Conservation (phyloP, 116 monocot species). For the Phalaenopsis hybrid region DNA sequence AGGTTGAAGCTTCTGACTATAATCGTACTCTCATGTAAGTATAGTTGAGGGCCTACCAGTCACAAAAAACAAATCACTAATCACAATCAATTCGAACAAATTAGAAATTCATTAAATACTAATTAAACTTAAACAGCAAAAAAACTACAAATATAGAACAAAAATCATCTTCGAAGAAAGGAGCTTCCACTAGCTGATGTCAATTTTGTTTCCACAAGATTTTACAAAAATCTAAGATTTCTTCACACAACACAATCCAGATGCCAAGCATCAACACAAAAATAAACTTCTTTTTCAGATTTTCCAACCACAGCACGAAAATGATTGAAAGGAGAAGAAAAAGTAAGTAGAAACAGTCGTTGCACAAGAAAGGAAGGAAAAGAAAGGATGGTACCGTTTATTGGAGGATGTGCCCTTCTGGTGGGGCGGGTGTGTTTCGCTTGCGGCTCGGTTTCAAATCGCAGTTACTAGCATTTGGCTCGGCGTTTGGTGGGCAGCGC, state of each 20-base stretch:
- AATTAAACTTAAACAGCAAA: not conserved
- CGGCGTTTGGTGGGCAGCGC: no score
- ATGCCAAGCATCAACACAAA: not conserved
- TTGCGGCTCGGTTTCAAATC: no score
- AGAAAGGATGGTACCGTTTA: slow-evolving; percentile 30
- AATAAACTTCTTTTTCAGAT: not conserved
- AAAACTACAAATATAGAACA: no score
- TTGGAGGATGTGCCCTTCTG: slow-evolving; percentile 54
- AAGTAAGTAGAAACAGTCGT: not conserved
- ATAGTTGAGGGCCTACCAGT: not conserved
- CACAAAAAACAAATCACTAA: not conserved
- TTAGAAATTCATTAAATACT: not conserved
- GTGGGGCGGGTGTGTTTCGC: no score
- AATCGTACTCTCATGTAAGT: not conserved
- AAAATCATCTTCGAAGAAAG: not conserved
- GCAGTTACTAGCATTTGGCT: no score
- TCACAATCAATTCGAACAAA: no score
- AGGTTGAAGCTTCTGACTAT: not conserved
- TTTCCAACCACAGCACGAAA: not conserved
- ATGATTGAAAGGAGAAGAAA: not conserved
- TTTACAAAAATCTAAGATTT: not conserved
- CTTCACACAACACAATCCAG: not conserved
- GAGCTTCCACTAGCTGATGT: not conserved
- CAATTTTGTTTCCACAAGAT: not conserved
- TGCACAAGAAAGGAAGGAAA: not conserved